Evolutionary conservation across 768 basidiomycete genomes (phyloP), one percentile per base, ranked within the genome.

Genomic region (Roridomyces roridus): DNA sequence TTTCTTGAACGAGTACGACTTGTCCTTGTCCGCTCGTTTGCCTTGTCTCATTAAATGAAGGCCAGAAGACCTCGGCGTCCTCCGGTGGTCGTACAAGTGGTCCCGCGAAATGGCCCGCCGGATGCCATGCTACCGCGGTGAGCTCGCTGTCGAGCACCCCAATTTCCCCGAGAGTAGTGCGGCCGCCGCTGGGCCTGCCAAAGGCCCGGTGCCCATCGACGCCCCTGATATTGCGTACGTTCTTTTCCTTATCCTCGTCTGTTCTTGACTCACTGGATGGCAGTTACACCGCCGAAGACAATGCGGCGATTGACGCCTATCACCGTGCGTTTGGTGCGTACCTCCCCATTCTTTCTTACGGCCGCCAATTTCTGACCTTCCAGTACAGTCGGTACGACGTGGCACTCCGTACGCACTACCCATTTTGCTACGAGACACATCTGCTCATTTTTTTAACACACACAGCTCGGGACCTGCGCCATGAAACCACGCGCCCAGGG

Each of bases 401-500:
- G 59, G 59, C 59, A 55, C 25, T 26, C 49, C 4, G 54, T 60
- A 6, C 17, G 53, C 8, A 0, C 7, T 23, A 9, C 1, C 26
- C n/a, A 23, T 7, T 6, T 21, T 24, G 23, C 42, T 21, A 5
- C 45, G 17, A 4, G 23, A 18, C 26, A 24, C 26, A 12, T 2
- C 9, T 35, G 3, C 34, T 8, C 3, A 10, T 29, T 31, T 28
- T 21, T 20, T 51, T 1, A n/a, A 28, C 35, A 17, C n/a, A 8
- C 14, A 29, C 35, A 80, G 79, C 70, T 81, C 12, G 82, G 81
- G 17, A 81, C 81, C 0, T 80, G 78, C 49, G 76, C 78, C 3
- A 82, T 83, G 80, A 80, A 79, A 46, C 75, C 80, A 4, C 74
- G 75, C 28, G 68, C 73, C 29, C 46, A 72, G 26, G 72, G 69